Evolutionary conservation across 768 basidiomycete species (phyloP), one percentile per base, ranked within the genome.

Genomic region (Harrya chromipes): DNA sequence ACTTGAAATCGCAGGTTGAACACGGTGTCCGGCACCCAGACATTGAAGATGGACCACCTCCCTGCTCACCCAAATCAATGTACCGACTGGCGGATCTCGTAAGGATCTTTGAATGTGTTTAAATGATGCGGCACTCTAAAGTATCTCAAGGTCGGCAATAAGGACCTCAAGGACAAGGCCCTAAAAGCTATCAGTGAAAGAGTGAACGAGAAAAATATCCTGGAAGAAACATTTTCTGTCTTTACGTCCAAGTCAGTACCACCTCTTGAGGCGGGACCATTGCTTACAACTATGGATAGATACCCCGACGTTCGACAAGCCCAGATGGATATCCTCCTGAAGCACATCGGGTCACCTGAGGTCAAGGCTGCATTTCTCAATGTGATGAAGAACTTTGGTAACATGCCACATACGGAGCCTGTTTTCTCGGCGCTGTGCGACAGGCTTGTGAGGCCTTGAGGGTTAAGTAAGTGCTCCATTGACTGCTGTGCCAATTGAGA

Each of bases 61-160:
- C 43, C 8, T 70, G 69, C 45, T 70, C 69, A 14, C 69, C 70
- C 6, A 70, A 70, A 55, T 70, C 70, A 0, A 70, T 70, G 69
- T 71, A 70, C 35, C 65, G 66, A 46, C 52, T 70, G 0, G 69
- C 70, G 9, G 42, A 57, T 24, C 66, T 69, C 23, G 70, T 67
- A 23, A 50, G 57, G 2, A n/a, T 46, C 7, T 9, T 26, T 19
- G 20, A 11, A 33, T 27, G 4, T 26, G 17, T 17, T 39, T 2
- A 19, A 23, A 23, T 44, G 26, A 21, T 17, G 3, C 17, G 21
- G 14, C 20, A 9, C n/a, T n/a, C 37, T 46, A 17, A 40, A 2
- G 0, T 21, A 13, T 29, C 33, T 6, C 31, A 37, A 63, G 62
- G 13, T 63, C 11, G 56, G 36, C 10, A 24, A 64, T 21, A n/a